Conservation (phyloP, 225 moss, liverwort and hornwort genomes). For the Pseudisothecium myosuroides region DNA sequence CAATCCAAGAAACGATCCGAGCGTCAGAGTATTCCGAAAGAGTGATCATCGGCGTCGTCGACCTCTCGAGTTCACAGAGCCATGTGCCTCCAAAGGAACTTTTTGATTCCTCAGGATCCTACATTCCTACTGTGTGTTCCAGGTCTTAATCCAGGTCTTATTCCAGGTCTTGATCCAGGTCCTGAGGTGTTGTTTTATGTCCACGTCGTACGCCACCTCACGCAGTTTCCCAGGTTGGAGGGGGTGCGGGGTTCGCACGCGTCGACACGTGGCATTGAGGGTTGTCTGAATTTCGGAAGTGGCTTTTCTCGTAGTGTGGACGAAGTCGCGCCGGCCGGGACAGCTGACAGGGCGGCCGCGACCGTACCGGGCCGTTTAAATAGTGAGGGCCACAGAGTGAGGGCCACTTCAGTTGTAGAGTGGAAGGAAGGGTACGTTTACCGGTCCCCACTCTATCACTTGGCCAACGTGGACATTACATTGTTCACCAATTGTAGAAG, state of each 20-base stretch:
- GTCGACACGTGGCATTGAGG: neutral
- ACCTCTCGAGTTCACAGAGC: too few species aligned
- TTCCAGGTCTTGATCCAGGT: neutral
- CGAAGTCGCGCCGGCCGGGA: neutral
- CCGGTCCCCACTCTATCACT: neutral
- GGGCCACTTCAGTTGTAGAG: neutral
- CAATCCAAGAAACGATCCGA: neutral
- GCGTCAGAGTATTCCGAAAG: neutral
- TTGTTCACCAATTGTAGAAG: neutral
- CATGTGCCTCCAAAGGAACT: neutral
- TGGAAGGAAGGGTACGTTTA: neutral
- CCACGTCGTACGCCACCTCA: neutral
- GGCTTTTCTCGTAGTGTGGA: neutral
- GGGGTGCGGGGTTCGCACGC: neutral
- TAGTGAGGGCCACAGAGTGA: neutral
- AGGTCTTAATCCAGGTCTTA: neutral
- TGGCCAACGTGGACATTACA: neutral
- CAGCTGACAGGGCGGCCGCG: neutral
- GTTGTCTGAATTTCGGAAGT: neutral
- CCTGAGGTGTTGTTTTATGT: neutral
- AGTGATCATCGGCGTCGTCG: neutral
- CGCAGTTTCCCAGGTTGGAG: neutral
- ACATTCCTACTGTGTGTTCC: neutral
- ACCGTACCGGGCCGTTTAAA: neutral
- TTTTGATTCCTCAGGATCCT: neutral